Conservation (phyloP, 169 alveolate genomes). For the Babesia ovata region DNA sequence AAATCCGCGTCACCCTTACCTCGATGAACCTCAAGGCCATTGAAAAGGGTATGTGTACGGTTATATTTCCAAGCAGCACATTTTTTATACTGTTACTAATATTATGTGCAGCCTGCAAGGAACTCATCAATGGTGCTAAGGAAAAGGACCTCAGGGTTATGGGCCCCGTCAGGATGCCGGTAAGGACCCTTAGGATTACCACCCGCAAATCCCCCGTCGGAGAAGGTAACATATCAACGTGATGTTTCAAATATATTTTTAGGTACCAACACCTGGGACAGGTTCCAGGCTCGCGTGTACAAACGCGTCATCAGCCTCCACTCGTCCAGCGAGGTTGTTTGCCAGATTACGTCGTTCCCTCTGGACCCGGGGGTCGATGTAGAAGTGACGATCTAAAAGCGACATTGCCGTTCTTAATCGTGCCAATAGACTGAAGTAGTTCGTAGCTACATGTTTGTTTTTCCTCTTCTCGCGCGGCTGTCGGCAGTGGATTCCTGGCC, state of each 20-base stretch:
- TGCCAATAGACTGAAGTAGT: not conserved
- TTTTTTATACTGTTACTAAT: not conserved
- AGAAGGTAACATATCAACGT: constrained; percentile 81
- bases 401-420: not conserved
- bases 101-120: constrained; percentile 85
- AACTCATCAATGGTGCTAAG: constrained; percentile 91
- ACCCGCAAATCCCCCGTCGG: constrained; percentile 98
- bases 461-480: too few species aligned
- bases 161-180: constrained; percentile 98
- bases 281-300: constrained; percentile 96
- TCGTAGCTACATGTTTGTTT: too few species aligned
- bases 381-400: constrained; percentile 89
- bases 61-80: not conserved
- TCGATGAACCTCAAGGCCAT: constrained; percentile 88
- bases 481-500: too few species aligned
- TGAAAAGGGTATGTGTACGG: constrained; percentile 81
- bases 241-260: not conserved
- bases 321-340: constrained; percentile 95
- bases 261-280: constrained; percentile 97
- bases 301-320: constrained; percentile 96
- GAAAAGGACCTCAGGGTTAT: constrained; percentile 89
- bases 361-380: constrained; percentile 97
- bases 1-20: constrained; percentile 91
- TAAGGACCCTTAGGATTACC: constrained; percentile 92
- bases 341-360: constrained; percentile 94